Evolutionary conservation across 768 basidiomycete species (phyloP).

Genomic region (Lentinula lateritia): DNA sequence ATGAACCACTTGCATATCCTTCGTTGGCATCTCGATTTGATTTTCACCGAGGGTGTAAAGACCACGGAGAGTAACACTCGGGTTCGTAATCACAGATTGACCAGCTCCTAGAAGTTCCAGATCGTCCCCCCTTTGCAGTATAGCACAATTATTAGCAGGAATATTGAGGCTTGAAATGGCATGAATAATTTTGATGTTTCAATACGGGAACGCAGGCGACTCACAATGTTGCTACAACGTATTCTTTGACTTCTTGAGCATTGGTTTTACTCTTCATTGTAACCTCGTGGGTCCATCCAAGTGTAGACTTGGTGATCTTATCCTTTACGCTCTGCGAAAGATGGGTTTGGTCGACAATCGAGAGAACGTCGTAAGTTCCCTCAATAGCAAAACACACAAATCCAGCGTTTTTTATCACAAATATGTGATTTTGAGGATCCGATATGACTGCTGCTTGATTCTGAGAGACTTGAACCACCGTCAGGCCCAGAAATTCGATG

Average conservation of each 20-base stretch:
- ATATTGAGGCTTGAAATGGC: conserved; percentile 56
- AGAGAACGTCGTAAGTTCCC: conserved; percentile 75
- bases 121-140: conserved; percentile 77
- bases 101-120: conserved; percentile 75
- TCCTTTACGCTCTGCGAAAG: conserved; percentile 57
- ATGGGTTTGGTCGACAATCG: conserved; percentile 83
- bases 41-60: conserved; percentile 79
- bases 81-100: conserved; percentile 81
- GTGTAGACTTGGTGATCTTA: conserved; percentile 48
- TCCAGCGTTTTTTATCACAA: conserved; percentile 74
- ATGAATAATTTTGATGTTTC: neutral
- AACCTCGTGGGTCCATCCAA: conserved; percentile 78
- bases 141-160: conserved; percentile 83
- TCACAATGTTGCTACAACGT: conserved; percentile 76
- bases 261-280: conserved; percentile 63
- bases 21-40: conserved; percentile 83
- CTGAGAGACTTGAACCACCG: conserved; percentile 83
- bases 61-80: conserved; percentile 76
- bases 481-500: conserved; percentile 74
- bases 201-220: conserved; percentile 14
- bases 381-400: conserved; percentile 75
- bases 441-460: conserved; percentile 79
- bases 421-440: conserved; percentile 74
- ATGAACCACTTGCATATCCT: conserved; percentile 56
- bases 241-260: conserved; percentile 44